phyloP scores from a whole-genome alignment of 225 moss, liverwort and hornwort genomes.

The Antitrichia curtipendula region DNA sequence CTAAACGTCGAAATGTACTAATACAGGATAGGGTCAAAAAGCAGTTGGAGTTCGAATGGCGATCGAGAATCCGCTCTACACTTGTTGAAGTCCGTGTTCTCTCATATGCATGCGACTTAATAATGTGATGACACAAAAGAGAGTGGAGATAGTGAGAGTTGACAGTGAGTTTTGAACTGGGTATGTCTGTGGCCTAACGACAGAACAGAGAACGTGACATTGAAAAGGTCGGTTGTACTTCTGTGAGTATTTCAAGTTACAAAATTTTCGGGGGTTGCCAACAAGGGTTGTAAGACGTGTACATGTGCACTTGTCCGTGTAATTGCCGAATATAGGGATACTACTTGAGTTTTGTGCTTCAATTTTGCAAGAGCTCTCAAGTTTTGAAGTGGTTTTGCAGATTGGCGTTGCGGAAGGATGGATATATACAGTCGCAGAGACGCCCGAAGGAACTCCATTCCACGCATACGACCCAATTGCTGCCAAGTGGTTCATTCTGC shows the following conservation, averaged over 20 bases:
- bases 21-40: not conserved
- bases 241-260: not conserved
- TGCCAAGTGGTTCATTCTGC: constrained; percentile 33
- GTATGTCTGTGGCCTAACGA: not conserved
- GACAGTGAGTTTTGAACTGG: not conserved
- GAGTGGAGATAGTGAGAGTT: not conserved
- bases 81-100: not conserved
- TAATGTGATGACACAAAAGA: not conserved
- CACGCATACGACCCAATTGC: constrained; percentile 28
- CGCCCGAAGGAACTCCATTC: constrained; percentile 19
- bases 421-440: constrained; percentile 37
- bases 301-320: not conserved
- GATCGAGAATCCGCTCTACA: not conserved
- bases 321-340: not conserved
- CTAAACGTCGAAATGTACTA: not conserved
- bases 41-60: not conserved
- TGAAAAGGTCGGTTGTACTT: not conserved
- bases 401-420: constrained; percentile 40
- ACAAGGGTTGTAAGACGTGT: not conserved
- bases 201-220: not conserved
- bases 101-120: not conserved
- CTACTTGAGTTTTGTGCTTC: not conserved
- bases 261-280: not conserved
- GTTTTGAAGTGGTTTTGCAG: not conserved
- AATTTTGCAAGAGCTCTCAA: not conserved